Percentiles rank a stretch among this genome's conserved stretches.
Evolutionary conservation across 495 filamentous ascomycete genomes (phyloP).

Genomic region (Lentithecium fluviatile): DNA sequence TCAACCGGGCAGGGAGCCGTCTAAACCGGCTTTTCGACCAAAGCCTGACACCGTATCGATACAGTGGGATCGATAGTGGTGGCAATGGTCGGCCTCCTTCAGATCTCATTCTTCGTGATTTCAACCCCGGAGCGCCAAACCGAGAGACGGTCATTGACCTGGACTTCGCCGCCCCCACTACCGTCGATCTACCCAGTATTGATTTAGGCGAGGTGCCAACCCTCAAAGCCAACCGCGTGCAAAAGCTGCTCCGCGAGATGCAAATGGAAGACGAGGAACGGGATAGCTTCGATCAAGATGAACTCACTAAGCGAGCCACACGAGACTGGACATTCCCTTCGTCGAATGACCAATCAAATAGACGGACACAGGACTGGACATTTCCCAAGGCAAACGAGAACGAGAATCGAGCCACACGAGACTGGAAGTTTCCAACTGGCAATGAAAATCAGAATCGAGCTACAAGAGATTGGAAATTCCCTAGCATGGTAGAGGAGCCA

Average conservation of each 20-base stretch:
- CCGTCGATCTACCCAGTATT: constrained; percentile 53
- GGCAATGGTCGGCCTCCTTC: constrained; percentile 32
- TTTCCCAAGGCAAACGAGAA: constrained; percentile 43
- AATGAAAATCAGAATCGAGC: constrained; percentile 34
- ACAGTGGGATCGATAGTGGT: constrained; percentile 19
- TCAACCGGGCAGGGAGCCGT: constrained; percentile 30
- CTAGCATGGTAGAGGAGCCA: not conserved
- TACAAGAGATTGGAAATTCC: constrained; percentile 28
- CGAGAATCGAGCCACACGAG: constrained; percentile 51
- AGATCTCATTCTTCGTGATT: constrained; percentile 42
- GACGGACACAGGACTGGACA: constrained; percentile 43
- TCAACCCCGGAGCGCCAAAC: constrained; percentile 36
- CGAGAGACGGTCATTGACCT: constrained; percentile 45
- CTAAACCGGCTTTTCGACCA: constrained; percentile 42
- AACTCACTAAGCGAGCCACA: constrained; percentile 13
- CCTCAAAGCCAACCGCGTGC: constrained; percentile 49
- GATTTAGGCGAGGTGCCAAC: constrained; percentile 44
- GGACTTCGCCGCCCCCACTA: constrained; percentile 56
- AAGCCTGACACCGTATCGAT: constrained; percentile 29
- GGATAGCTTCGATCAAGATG: constrained; percentile 22
- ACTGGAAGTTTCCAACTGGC: constrained; percentile 60
- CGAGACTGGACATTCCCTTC: constrained; percentile 11
- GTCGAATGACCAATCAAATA: constrained; percentile 36
- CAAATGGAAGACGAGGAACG: constrained; percentile 44
- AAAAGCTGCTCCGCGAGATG: constrained; percentile 43